These are phyloP conservation scores for Aureobasidium uvarum DNA, from an alignment of 2,329 filamentous ascomycete species.

Conservation along the genomic window DNA sequence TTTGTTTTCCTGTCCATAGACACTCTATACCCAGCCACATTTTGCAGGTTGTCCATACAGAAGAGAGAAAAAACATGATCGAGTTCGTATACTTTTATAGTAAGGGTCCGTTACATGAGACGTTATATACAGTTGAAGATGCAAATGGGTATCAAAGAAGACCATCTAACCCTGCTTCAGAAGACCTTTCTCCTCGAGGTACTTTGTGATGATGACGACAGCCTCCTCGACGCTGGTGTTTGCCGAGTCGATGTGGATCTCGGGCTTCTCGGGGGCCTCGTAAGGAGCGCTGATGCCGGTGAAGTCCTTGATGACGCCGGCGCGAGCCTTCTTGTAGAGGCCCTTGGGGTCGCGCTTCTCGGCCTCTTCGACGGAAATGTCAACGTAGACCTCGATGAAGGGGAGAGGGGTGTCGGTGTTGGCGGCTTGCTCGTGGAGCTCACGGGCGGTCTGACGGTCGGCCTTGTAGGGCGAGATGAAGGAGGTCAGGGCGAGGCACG, in stretches of 20 bases:
- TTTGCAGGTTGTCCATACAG: constrained; percentile 17
- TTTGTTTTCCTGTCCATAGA: constrained; percentile 27
- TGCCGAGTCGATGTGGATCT: constrained; percentile 83
- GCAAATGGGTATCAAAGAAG: not conserved
- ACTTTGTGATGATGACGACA: constrained; percentile 78
- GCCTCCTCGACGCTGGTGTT: constrained; percentile 84
- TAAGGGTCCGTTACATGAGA: not conserved
- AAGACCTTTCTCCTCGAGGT: constrained; percentile 69
- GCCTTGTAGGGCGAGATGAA: constrained; percentile 96
- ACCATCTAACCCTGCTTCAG: constrained; percentile 40
- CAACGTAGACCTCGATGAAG: constrained; percentile 92
- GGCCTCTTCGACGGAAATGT: constrained; percentile 86
- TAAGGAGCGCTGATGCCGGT: constrained; percentile 95
- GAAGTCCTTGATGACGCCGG: constrained; percentile 94
- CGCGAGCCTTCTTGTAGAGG: constrained; percentile 92
- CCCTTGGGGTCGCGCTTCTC: constrained; percentile 97
- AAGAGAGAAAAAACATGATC: not conserved
- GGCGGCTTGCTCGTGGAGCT: constrained; percentile 66
- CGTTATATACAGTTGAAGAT: constrained; percentile 7
- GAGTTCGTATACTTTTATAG: constrained; percentile 7
- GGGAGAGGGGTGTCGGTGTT: constrained; percentile 64
- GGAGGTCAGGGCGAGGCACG: constrained; percentile 83
- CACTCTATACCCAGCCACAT: constrained; percentile 28
- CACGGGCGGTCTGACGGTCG: constrained; percentile 78
- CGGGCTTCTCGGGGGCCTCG: constrained; percentile 79